Percentiles rank a stretch among this genome's conserved stretches.
Conservation (phyloP, 2,329 filamentous ascomycete genomes). For the Hortaea werneckii region DNA sequence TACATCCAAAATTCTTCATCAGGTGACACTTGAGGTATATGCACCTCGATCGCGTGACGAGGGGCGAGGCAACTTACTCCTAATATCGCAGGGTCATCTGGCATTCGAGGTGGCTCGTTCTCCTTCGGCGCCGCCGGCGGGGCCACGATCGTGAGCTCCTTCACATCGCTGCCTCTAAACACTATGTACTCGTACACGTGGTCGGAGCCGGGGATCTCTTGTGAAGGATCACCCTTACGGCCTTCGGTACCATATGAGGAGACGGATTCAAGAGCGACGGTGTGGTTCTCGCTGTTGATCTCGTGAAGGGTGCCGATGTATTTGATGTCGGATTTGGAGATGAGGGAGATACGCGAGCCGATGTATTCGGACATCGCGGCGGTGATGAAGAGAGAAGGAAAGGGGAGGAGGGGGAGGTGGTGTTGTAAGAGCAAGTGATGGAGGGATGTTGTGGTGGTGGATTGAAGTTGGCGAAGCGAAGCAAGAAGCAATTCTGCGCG, state of each 20-base stretch:
- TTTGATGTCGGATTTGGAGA: conserved; percentile 95
- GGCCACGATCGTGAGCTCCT: conserved; percentile 90
- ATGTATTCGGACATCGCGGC: conserved; percentile 50
- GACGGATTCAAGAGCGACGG: conserved; percentile 94
- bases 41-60: conserved; percentile 3
- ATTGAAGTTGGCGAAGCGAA: neutral
- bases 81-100: conserved; percentile 92
- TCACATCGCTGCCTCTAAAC: conserved; percentile 95
- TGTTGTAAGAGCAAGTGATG: too few relatives aligned
- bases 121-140: conserved; percentile 47
- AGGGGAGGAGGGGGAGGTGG: neutral
- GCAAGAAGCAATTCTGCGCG: neutral
- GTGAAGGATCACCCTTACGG: conserved; percentile 63
- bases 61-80: conserved; percentile 66
- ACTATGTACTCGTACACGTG: conserved; percentile 98
- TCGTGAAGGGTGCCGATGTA: conserved; percentile 94
- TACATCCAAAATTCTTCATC: conserved; percentile 99
- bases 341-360: conserved; percentile 85
- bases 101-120: conserved; percentile 65
- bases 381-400: conserved; percentile 13
- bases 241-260: conserved; percentile 90
- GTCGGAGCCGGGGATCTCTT: conserved; percentile 75
- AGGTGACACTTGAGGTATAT: conserved; percentile 36
- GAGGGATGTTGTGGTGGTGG: neutral
- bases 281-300: conserved; percentile 95